These are phyloP conservation scores for Haematococcus sp. DNA, from an alignment of 139 green algal species.

Conservation along the genomic window DNA sequence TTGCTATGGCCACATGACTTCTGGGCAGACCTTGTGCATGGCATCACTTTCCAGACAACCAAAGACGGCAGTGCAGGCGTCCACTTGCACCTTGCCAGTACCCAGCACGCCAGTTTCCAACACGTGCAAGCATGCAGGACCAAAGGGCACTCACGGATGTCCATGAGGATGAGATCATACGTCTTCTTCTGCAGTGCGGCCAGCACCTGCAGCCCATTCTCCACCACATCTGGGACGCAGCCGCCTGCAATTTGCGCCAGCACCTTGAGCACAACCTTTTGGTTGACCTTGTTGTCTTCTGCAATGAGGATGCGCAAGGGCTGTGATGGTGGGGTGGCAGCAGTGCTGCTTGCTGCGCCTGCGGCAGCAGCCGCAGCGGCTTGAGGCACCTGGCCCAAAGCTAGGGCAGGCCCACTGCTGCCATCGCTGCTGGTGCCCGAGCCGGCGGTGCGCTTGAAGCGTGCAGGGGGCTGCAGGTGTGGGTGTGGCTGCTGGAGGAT, in stretches of 20 bases:
- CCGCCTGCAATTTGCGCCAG: slow-evolving; percentile 50
- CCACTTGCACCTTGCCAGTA: too few relatives aligned
- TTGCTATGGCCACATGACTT: too few relatives aligned
- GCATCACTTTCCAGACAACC: too few relatives aligned
- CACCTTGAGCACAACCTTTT: slow-evolving; percentile 49
- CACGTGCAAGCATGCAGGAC: slow-evolving; percentile 19
- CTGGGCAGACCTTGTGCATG: too few relatives aligned
- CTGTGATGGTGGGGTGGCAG: background rate
- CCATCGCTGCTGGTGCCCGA: background rate
- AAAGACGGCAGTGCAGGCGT: too few relatives aligned
- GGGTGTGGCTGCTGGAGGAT: background rate
- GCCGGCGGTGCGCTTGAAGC: too few relatives aligned
- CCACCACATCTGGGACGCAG: slow-evolving; percentile 48
- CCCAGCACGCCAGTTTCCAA: background rate
- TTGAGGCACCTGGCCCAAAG: too few relatives aligned
- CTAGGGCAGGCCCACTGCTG: too few relatives aligned
- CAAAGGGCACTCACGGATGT: slow-evolving; percentile 57
- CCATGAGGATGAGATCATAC: slow-evolving; percentile 87
- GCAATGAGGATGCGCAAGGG: slow-evolving; percentile 64
- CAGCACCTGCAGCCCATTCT: slow-evolving; percentile 58
- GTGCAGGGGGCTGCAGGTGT: background rate
- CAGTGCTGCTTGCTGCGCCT: background rate
- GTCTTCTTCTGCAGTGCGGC: slow-evolving; percentile 29
- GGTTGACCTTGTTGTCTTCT: slow-evolving; percentile 67
- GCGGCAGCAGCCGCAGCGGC: background rate